Percentiles rank a stretch among this genome's conserved stretches.
Conservation (phyloP, 2,329 filamentous ascomycete species). For the Arachnomyces sp. region DNA sequence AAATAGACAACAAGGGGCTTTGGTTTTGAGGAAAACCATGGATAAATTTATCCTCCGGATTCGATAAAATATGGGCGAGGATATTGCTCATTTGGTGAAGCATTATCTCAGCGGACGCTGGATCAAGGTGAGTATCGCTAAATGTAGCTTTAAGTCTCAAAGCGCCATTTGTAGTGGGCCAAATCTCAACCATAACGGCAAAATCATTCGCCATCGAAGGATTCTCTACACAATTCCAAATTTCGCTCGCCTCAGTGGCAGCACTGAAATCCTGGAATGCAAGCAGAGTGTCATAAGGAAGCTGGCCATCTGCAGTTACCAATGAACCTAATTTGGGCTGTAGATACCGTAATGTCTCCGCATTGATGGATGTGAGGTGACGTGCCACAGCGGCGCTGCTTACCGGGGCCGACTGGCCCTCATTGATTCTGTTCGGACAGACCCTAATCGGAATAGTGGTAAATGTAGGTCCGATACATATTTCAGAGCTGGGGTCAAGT, state of each 20-base stretch:
- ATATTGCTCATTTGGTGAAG: conserved; percentile 21
- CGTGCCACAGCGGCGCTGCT: conserved; percentile 18
- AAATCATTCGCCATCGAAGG: conserved; percentile 26
- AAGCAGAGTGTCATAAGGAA: conserved; percentile 30
- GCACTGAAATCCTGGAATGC: conserved; percentile 27
- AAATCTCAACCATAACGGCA: conserved; percentile 26
- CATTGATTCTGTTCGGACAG: conserved; percentile 13
- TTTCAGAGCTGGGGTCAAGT: conserved; percentile 17
- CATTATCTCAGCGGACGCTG: conserved; percentile 18
- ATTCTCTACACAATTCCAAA: conserved; percentile 16
- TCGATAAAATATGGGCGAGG: conserved; percentile 18
- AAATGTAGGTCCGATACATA: conserved; percentile 27
- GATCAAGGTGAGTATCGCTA: conserved; percentile 19
- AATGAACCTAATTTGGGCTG: conserved; percentile 19
- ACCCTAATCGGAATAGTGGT: conserved; percentile 29
- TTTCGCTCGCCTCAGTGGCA: conserved; percentile 8
- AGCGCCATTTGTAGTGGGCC: conserved; percentile 16
- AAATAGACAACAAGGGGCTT: conserved; percentile 14
- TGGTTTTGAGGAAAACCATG: conserved; percentile 10
- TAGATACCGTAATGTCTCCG: conserved; percentile 16
- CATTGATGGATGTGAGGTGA: conserved; percentile 19
- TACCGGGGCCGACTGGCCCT: conserved; percentile 7
- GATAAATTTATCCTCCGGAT: conserved; percentile 16
- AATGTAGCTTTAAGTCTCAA: conserved; percentile 24
- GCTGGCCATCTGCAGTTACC: conserved; percentile 15